Conservation (phyloP, 768 basidiomycete genomes). For the Lentinula aciculospora region DNA sequence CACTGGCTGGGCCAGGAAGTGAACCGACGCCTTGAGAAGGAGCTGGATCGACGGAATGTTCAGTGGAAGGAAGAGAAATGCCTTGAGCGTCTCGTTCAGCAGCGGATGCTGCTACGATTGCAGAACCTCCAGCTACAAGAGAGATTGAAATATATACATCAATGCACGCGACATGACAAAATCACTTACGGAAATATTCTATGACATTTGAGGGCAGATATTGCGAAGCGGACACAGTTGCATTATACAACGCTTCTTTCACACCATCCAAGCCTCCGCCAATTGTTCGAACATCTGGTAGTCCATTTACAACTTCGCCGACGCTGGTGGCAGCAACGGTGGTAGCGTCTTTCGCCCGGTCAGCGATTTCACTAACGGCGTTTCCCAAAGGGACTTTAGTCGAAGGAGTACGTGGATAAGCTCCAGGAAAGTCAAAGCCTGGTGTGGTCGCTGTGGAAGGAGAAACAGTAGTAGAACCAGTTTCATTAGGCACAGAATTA, state of each 20-base stretch:
- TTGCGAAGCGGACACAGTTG: slow-evolving; percentile 15
- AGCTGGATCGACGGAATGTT: slow-evolving; percentile 18
- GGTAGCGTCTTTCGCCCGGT: background rate
- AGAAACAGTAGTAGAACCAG: background rate
- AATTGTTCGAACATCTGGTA: background rate
- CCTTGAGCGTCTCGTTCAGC: background rate
- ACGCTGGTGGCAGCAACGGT: background rate
- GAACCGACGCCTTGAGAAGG: slow-evolving; percentile 38
- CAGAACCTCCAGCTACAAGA: background rate
- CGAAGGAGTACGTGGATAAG: background rate
- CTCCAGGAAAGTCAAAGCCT: background rate
- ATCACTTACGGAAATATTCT: slow-evolving; percentile 12
- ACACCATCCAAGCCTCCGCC: slow-evolving; percentile 12
- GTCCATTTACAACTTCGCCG: background rate
- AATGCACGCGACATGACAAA: no score
- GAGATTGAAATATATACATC: background rate
- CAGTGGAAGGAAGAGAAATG: slow-evolving; percentile 29
- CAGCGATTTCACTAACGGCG: background rate
- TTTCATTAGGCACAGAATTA: background rate
- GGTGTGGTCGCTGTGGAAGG: background rate
- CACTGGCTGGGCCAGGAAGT: slow-evolving; percentile 39
- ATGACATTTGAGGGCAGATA: slow-evolving; percentile 14
- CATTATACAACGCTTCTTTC: slow-evolving; percentile 14
- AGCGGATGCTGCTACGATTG: background rate
- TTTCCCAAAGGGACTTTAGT: background rate